These are phyloP conservation scores for Kurtzmaniella quercitrusa DNA, from an alignment of 1,139 yeast genomes.

Conservation along the genomic window DNA sequence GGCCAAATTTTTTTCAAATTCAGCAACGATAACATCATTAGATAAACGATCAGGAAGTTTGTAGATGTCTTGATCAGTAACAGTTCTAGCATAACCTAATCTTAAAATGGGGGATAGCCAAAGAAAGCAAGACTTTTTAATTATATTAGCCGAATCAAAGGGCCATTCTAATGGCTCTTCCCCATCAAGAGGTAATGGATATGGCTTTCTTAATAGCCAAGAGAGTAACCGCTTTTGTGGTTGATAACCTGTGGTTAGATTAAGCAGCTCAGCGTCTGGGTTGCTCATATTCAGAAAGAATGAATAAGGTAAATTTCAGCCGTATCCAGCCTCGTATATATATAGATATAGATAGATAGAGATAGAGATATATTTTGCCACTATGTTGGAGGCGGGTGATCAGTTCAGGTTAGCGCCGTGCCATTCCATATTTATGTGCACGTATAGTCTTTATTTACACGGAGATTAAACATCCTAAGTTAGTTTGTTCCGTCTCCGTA, in stretches of 20 bases:
- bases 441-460: too few relatives aligned
- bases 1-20: constrained; percentile 19
- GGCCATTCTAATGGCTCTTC: constrained; percentile 33
- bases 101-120: constrained; percentile 38
- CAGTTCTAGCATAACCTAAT: constrained; percentile 43
- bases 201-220: constrained; percentile 3
- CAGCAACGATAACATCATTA: constrained; percentile 22
- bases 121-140: constrained; percentile 34
- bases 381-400: too few relatives aligned
- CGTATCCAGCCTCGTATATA: too few relatives aligned
- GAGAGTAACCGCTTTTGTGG: constrained; percentile 6
- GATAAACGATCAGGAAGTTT: constrained; percentile 25
- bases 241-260: constrained; percentile 3
- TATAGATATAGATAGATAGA: too few relatives aligned
- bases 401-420: too few relatives aligned
- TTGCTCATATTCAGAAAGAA: not conserved
- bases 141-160: constrained; percentile 17
- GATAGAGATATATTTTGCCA: too few relatives aligned
- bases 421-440: too few relatives aligned
- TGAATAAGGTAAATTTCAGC: too few relatives aligned
- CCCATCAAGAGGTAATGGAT: constrained; percentile 20
- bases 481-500: too few relatives aligned
- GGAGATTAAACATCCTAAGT: too few relatives aligned
- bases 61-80: constrained; percentile 36
- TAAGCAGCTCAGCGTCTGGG: not conserved